Evolutionary conservation across 2,329 filamentous ascomycete species (phyloP).

Genomic region (Fusarium sp.): DNA sequence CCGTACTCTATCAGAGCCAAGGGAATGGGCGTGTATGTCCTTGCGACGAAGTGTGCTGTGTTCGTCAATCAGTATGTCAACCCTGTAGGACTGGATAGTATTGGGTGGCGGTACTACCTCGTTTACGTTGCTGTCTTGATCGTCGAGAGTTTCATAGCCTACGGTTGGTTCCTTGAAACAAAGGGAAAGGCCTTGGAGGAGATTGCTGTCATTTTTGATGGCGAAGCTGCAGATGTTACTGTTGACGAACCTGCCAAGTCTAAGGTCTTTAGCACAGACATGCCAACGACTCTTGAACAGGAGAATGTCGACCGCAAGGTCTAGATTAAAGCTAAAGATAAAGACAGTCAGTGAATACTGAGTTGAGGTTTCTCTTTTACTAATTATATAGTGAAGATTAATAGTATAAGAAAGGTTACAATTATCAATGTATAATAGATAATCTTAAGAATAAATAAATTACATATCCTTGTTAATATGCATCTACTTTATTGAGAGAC

Average conservation of each 20-base stretch:
- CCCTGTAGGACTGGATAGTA: slow-evolving; percentile 59
- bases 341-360: too few species aligned
- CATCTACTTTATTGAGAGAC: too few species aligned
- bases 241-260: neutral
- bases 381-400: too few species aligned
- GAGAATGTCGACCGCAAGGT: slow-evolving; percentile 10
- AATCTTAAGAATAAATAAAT: too few species aligned
- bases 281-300: neutral
- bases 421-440: too few species aligned
- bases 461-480: too few species aligned
- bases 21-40: slow-evolving; percentile 52
- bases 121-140: slow-evolving; percentile 60
- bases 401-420: too few species aligned
- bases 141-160: slow-evolving; percentile 58
- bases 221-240: slow-evolving; percentile 4
- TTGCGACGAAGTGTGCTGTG: slow-evolving; percentile 42
- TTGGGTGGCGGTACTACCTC: slow-evolving; percentile 66
- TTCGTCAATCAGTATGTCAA: slow-evolving; percentile 54
- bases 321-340: neutral
- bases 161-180: slow-evolving; percentile 59
- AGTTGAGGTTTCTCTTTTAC: too few species aligned
- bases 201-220: slow-evolving; percentile 63
- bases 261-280: neutral
- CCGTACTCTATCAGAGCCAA: slow-evolving; percentile 62
- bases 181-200: slow-evolving; percentile 61